Conservation (phyloP, 108 stramenopile species). For the Conticribra weissflogii region DNA sequence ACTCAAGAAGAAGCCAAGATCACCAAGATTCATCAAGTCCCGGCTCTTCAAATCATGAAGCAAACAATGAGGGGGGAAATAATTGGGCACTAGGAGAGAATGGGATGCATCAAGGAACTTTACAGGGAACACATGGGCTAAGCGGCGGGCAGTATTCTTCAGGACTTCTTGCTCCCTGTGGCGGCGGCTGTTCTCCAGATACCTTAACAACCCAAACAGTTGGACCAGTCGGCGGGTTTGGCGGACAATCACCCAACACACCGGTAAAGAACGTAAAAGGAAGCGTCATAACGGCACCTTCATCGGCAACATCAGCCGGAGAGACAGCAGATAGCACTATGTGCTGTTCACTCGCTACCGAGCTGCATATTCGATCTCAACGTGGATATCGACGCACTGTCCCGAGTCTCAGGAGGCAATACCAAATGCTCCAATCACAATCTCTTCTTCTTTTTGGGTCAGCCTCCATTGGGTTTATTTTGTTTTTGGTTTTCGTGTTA, state of each 20-base stretch:
- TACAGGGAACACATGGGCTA: too few species aligned
- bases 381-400: conserved; percentile 13
- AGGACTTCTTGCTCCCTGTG: too few species aligned
- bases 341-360: conserved; percentile 6
- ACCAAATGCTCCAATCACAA: conserved; percentile 38
- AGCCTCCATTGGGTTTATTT: conserved; percentile 27
- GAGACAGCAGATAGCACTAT: conserved; percentile 42
- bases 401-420: conserved; percentile 29
- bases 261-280: conserved; percentile 33
- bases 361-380: conserved; percentile 7
- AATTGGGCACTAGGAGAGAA: too few species aligned
- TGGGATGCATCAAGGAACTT: too few species aligned
- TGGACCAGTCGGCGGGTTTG: conserved; percentile 14
- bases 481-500: conserved; percentile 44
- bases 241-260: conserved; percentile 9
- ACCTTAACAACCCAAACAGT: background rate
- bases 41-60: too few species aligned
- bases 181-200: background rate
- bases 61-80: too few species aligned
- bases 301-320: conserved; percentile 38
- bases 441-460: conserved; percentile 29
- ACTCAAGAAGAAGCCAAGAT: too few species aligned
- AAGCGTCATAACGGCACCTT: conserved; percentile 11
- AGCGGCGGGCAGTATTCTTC: too few species aligned
- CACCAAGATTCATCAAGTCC: too few species aligned